phyloP scores from a whole-genome alignment of 352 stramenopile genomes.

The Globisporangium heterothallicum region DNA sequence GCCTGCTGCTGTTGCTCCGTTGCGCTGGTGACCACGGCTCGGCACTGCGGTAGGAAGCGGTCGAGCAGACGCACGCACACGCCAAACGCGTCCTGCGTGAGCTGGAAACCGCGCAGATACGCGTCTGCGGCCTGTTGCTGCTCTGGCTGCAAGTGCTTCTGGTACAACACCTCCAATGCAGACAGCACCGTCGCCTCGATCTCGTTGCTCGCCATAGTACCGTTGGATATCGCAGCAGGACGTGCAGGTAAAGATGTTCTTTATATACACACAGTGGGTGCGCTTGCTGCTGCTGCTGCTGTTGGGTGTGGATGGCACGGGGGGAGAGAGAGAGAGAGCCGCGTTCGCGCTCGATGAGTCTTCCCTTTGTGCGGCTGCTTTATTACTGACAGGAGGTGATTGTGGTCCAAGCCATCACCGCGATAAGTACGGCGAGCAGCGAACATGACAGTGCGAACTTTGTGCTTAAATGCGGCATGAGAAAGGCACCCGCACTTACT shows the following conservation, averaged over 20 bases:
- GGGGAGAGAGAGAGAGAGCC: neutral
- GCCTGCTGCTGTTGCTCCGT: slow-evolving; percentile 12
- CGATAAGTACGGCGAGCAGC: too few species aligned
- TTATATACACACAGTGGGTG: too few species aligned
- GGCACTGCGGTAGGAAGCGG: slow-evolving; percentile 32
- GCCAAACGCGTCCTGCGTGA: slow-evolving; percentile 67
- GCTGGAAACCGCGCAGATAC: slow-evolving; percentile 76
- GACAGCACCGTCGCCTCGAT: slow-evolving; percentile 31
- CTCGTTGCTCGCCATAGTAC: slow-evolving; percentile 1
- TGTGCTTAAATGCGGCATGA: neutral
- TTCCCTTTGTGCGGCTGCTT: neutral
- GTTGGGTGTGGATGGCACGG: too few species aligned
- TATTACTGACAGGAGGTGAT: too few species aligned
- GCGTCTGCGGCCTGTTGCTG: slow-evolving; percentile 61
- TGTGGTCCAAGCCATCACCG: too few species aligned
- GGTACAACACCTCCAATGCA: slow-evolving; percentile 60
- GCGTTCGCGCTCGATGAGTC: neutral
- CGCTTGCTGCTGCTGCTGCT: too few species aligned
- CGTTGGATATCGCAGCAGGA: too few species aligned
- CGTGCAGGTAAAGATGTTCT: too few species aligned
- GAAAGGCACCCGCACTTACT: neutral
- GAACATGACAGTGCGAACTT: neutral
- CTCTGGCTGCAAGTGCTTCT: slow-evolving; percentile 43
- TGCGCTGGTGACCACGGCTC: neutral
- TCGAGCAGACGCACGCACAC: slow-evolving; percentile 64